Percentiles rank a stretch among this genome's conserved stretches.
Evolutionary conservation across 169 alveolate species (phyloP).

Genomic region (Plasmodium knowlesi): DNA sequence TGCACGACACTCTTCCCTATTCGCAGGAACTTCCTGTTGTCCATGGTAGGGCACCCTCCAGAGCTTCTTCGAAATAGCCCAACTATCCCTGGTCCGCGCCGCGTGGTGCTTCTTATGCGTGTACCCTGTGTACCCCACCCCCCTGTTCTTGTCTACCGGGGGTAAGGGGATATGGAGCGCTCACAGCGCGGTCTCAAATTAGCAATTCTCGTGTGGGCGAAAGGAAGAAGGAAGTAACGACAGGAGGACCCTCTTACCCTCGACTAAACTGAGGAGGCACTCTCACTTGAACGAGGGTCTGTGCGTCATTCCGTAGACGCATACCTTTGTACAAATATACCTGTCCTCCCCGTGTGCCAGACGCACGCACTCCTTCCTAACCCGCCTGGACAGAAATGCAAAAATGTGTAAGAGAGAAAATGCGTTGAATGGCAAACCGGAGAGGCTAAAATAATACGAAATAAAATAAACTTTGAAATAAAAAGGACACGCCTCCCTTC

Average conservation of each 20-base stretch:
- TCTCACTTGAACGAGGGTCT: not conserved
- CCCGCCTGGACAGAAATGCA: not conserved
- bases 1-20: conserved; percentile 74
- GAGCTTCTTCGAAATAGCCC: not conserved
- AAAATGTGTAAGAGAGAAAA: not conserved
- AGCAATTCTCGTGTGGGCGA: not conserved
- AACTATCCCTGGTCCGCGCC: not conserved
- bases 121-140: not conserved
- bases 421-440: not conserved
- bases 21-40: conserved; percentile 21
- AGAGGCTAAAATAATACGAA: not conserved
- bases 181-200: not conserved
- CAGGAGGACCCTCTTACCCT: not conserved
- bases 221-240: not conserved
- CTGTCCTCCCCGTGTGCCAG: not conserved
- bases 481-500: not conserved
- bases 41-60: conserved; percentile 3
- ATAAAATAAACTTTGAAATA: not conserved
- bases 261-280: not conserved
- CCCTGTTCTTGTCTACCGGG: not conserved
- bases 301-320: not conserved
- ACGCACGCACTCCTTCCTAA: not conserved
- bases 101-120: not conserved
- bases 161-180: not conserved
- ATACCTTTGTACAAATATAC: not conserved